Conservation (phyloP, 2,329 filamentous ascomycete species). For the Pyrenophora teres region DNA sequence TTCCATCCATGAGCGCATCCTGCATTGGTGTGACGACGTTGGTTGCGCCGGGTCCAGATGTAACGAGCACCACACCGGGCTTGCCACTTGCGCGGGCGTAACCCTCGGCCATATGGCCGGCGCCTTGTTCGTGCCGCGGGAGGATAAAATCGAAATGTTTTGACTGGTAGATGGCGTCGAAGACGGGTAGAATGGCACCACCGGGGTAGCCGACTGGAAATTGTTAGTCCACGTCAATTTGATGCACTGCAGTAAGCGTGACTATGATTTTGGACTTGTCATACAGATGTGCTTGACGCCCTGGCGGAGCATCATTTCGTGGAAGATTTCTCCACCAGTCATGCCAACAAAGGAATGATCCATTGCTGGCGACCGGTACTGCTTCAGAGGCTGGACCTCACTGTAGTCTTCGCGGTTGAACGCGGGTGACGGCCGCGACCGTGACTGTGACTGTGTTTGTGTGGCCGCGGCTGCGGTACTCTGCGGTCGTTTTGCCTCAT, state of each 20-base stretch:
- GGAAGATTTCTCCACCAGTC: conserved; percentile 95
- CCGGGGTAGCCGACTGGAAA: conserved; percentile 73
- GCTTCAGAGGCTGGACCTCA: conserved; percentile 53
- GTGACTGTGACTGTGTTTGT: conserved; percentile 28
- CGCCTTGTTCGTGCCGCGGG: conserved; percentile 94
- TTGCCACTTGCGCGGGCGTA: conserved; percentile 93
- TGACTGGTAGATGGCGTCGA: conserved; percentile 98
- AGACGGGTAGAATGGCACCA: conserved; percentile 94
- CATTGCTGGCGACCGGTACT: conserved; percentile 55
- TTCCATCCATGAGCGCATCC: conserved; percentile 93
- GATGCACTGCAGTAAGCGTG: background rate
- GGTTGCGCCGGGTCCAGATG: conserved; percentile 93
- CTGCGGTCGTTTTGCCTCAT: conserved; percentile 50
- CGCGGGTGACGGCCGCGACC: conserved; percentile 51
- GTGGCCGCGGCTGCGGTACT: conserved; percentile 50
- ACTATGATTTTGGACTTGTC: conserved; percentile 48
- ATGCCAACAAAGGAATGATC: conserved; percentile 80
- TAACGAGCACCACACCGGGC: conserved; percentile 94
- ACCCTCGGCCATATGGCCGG: conserved; percentile 97
- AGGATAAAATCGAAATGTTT: conserved; percentile 95
- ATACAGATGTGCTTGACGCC: conserved; percentile 91
- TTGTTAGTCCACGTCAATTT: conserved; percentile 19
- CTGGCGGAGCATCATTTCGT: conserved; percentile 97
- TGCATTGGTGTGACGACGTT: conserved; percentile 97
- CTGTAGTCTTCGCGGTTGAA: conserved; percentile 56